phyloP scores from a whole-genome alignment of 139 green algal species.

The Zygnema circumcarinatum region DNA sequence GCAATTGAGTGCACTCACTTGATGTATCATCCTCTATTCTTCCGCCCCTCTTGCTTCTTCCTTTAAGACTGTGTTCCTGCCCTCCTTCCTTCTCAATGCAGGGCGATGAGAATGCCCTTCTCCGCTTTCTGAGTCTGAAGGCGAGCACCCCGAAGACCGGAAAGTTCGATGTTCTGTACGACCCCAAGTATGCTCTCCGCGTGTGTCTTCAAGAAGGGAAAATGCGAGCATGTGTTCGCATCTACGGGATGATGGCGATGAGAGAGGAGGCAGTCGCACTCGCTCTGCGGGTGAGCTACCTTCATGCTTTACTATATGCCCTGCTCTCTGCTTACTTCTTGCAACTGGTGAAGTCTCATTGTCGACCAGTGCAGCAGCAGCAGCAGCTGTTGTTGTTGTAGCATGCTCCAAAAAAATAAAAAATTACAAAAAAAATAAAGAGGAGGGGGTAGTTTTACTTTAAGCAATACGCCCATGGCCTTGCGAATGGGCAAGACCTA shows the following conservation, averaged over 20 bases:
- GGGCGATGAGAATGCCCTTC: conserved; percentile 65
- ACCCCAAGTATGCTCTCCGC: conserved; percentile 83
- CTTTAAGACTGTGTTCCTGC: conserved; percentile 20
- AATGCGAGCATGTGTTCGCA: conserved; percentile 75
- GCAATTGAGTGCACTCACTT: too few relatives aligned
- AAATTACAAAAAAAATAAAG: too few relatives aligned
- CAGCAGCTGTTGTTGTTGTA: too few relatives aligned
- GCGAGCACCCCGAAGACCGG: neutral
- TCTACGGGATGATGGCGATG: conserved; percentile 82
- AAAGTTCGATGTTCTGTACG: conserved; percentile 66
- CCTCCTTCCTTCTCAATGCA: conserved; percentile 47
- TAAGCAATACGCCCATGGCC: too few relatives aligned
- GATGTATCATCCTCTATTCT: conserved; percentile 21
- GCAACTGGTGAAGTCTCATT: too few relatives aligned
- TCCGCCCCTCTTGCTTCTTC: neutral
- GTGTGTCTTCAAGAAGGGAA: conserved; percentile 64
- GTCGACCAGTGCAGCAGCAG: too few relatives aligned
- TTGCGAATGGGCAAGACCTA: too few relatives aligned
- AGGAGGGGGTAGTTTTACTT: too few relatives aligned
- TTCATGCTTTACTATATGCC: too few relatives aligned
- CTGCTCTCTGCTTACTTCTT: too few relatives aligned
- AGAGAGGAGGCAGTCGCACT: conserved; percentile 81
- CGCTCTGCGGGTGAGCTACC: conserved; percentile 74
- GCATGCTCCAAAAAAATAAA: too few relatives aligned
- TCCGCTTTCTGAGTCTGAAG: conserved; percentile 51